Conservation (phyloP, 306 rosid genomes). For the Lathyrus tuberosus region DNA sequence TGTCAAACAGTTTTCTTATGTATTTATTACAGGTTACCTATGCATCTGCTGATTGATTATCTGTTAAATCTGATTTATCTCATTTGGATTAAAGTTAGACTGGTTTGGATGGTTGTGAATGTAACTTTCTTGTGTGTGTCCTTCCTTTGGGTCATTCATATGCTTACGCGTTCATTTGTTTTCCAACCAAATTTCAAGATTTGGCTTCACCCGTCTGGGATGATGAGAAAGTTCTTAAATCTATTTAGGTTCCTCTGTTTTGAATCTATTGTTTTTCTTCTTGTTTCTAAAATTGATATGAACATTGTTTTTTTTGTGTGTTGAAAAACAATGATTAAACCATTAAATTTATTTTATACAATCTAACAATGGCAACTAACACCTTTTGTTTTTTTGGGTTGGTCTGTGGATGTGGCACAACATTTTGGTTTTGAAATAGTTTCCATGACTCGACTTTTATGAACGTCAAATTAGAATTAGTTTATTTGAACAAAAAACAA, state of each 20-base stretch:
- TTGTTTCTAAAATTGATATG: no score
- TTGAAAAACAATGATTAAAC: no score
- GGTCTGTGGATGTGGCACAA: no score
- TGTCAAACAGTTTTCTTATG: slow-evolving; percentile 34
- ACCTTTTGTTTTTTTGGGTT: no score
- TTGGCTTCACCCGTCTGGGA: background rate
- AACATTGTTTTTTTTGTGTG: no score
- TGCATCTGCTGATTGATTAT: slow-evolving; percentile 37
- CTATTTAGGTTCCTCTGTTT: no score
- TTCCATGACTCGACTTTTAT: no score
- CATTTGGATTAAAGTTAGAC: slow-evolving; percentile 25
- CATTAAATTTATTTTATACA: no score
- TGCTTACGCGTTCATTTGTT: background rate
- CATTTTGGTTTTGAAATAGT: no score
- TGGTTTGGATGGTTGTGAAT: slow-evolving; percentile 28
- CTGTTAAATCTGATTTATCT: slow-evolving; percentile 29
- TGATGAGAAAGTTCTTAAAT: background rate
- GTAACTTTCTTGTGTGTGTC: slow-evolving; percentile 30
- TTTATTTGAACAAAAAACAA: background rate
- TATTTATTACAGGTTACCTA: slow-evolving; percentile 40
- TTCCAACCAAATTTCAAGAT: background rate
- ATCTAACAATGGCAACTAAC: no score
- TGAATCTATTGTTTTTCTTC: no score
- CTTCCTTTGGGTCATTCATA: background rate
- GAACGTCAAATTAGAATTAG: background rate